These are phyloP conservation scores for Blepharisma stoltei DNA, from an alignment of 73 alveolate species.

Conservation along the genomic window DNA sequence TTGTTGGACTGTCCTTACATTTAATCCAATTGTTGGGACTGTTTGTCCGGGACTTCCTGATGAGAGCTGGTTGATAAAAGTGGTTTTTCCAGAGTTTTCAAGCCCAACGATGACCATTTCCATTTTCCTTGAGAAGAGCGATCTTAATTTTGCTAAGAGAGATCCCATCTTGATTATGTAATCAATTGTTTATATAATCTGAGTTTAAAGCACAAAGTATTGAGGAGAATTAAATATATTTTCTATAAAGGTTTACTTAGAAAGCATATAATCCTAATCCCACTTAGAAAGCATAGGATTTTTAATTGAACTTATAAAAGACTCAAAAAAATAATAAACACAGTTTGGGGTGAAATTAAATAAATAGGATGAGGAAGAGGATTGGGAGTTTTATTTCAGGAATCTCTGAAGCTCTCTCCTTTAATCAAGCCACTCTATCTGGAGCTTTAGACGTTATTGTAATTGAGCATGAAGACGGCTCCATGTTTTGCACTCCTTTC, in stretches of 20 bases:
- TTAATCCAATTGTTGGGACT: slow-evolving; percentile 86
- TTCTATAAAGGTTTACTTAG: too few species aligned
- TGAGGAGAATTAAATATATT: too few species aligned
- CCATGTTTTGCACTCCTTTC: slow-evolving; percentile 79
- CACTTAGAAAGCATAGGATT: too few species aligned
- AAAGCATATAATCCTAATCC: too few species aligned
- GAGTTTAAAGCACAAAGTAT: too few species aligned
- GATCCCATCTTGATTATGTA: slow-evolving; percentile 58
- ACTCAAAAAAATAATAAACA: too few species aligned
- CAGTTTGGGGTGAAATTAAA: not conserved
- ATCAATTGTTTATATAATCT: too few species aligned
- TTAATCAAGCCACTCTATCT: slow-evolving; percentile 31
- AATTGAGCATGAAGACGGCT: slow-evolving; percentile 79
- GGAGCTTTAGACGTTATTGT: slow-evolving; percentile 96
- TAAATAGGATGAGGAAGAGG: not conserved
- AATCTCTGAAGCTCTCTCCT: not conserved
- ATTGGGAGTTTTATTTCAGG: slow-evolving; percentile 23
- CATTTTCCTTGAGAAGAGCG: slow-evolving; percentile 61
- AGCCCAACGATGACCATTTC: slow-evolving; percentile 83
- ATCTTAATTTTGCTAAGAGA: slow-evolving; percentile 57
- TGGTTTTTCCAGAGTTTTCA: slow-evolving; percentile 88
- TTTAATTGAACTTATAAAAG: too few species aligned
- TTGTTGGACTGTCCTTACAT: slow-evolving; percentile 71
- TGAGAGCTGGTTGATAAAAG: slow-evolving; percentile 67
- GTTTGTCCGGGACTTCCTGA: slow-evolving; percentile 72